Conservation (phyloP, 441 rosid genomes). For the Hura crepitans region DNA sequence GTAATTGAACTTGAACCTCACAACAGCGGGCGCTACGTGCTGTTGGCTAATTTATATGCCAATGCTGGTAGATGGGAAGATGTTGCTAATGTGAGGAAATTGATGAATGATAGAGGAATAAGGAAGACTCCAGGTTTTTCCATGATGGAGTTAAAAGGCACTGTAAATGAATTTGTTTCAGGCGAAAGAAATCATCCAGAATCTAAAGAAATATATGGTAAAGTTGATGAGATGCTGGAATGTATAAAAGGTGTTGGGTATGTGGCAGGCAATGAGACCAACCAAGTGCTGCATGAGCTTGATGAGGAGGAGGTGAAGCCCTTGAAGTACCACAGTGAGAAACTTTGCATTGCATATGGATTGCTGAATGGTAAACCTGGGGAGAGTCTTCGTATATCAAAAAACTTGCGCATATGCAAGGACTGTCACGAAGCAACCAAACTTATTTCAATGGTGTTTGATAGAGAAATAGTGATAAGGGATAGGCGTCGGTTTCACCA, state of each 20-base stretch:
- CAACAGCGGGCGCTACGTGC: conserved; percentile 28
- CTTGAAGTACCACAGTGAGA: conserved; percentile 37
- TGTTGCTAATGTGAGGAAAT: conserved; percentile 32
- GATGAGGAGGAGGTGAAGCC: conserved; percentile 35
- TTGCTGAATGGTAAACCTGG: conserved; percentile 30
- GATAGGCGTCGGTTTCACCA: conserved; percentile 39
- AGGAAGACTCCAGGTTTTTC: conserved; percentile 41
- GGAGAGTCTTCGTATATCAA: conserved; percentile 28
- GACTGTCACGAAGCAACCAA: conserved; percentile 41
- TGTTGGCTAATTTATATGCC: conserved; percentile 37
- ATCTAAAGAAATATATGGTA: conserved; percentile 27
- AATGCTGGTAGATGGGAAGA: conserved; percentile 36
- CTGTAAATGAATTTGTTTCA: conserved; percentile 33
- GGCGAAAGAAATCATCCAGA: conserved; percentile 38
- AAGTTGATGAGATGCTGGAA: conserved; percentile 37
- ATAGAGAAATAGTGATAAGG: conserved; percentile 34
- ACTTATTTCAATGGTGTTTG: conserved; percentile 34
- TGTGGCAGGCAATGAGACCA: conserved; percentile 25
- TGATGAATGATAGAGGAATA: conserved; percentile 44
- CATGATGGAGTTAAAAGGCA: conserved; percentile 34
- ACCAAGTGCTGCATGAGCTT: conserved; percentile 29
- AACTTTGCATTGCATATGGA: conserved; percentile 47
- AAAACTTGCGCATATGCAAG: conserved; percentile 34
- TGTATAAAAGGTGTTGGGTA: conserved; percentile 32
- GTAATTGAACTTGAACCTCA: conserved; percentile 33